Evolutionary conservation across 2,329 filamentous ascomycete species (phyloP), one percentile per base, ranked within the genome.

Genomic region (Pestalotiopsis sp.): DNA sequence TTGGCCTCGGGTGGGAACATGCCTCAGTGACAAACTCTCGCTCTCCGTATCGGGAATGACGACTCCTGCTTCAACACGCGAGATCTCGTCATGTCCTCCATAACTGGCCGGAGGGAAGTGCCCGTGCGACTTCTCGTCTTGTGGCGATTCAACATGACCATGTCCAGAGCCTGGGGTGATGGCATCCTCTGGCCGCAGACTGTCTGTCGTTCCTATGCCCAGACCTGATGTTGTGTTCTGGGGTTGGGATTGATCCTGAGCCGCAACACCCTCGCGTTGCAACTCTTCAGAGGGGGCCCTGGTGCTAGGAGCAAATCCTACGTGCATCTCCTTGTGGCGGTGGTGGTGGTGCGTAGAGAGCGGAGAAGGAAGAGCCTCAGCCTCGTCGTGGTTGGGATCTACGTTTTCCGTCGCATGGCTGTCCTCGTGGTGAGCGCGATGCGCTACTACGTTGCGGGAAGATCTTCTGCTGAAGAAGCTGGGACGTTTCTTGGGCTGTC

Each of bases 221-320:
- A 36, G 7, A 36, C 31, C 31, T 9, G 31, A 36, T 36, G 31
- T 52, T 52, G 20, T 52, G 41, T n/a, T 45, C 14, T 45, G 41
- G 6, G 13, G 13, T 7, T 45, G 41, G 14, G 2, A 6, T 14
- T 45, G 45, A n/a, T n/a, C 45, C 3, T 41, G 25, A 36, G 5
- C 59, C n/a, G 27, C 31, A 20, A 9, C 36, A 9, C 13, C 25
- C 0, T 62, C 25, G 27, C 27, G 25, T 13, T 39, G 27, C 6
- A 11, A n/a, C 12, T 36, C 59, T 31, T 52, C 45, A n/a, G 59
- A 62, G 14, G 59, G n/a, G 4, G 27, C 31, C 17, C 31, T 68
- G 52, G 64, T 70, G 4, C 77, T 78, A 56, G 83, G 77, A 9
- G 84, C 85, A 76, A 91, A 91, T 3, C 87, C 89, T 45, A 92